phyloP scores from a whole-genome alignment of 768 basidiomycete genomes.

The Mycena rebaudengoi region DNA sequence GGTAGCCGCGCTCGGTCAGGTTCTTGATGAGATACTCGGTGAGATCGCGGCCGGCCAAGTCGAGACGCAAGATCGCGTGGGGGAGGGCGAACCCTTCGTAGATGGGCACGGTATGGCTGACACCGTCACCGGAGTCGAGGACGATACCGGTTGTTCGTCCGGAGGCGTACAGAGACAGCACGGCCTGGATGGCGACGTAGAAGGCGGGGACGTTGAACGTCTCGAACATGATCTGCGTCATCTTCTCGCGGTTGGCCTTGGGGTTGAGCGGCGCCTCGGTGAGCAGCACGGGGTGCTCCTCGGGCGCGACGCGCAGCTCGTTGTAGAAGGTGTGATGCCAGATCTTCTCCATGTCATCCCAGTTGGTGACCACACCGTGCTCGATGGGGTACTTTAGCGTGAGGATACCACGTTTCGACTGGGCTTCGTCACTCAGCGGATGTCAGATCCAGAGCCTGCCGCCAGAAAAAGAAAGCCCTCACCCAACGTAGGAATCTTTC shows the following conservation, averaged over 20 bases:
- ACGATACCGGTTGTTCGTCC: slow-evolving; percentile 78
- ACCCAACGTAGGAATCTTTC: slow-evolving; percentile 81
- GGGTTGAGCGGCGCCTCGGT: slow-evolving; percentile 78
- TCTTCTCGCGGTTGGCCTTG: slow-evolving; percentile 74
- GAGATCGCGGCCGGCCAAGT: slow-evolving; percentile 70
- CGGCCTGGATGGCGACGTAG: slow-evolving; percentile 76
- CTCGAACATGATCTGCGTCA: slow-evolving; percentile 81
- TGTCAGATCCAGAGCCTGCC: slow-evolving; percentile 25
- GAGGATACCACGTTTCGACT: slow-evolving; percentile 76
- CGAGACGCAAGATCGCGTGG: slow-evolving; percentile 72
- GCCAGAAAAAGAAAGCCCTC: slow-evolving; percentile 18
- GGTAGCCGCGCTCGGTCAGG: slow-evolving; percentile 75
- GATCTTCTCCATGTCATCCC: slow-evolving; percentile 18
- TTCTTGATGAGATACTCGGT: slow-evolving; percentile 67
- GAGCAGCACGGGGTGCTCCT: slow-evolving; percentile 75
- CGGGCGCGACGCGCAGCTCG: slow-evolving; percentile 75
- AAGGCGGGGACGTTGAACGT: slow-evolving; percentile 77
- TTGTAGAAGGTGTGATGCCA: slow-evolving; percentile 46
- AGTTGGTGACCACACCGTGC: slow-evolving; percentile 14
- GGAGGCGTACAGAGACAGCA: slow-evolving; percentile 71
- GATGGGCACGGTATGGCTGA: slow-evolving; percentile 68
- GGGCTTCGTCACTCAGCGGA: slow-evolving; percentile 70
- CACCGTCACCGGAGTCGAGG: slow-evolving; percentile 53
- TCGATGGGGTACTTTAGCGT: slow-evolving; percentile 65
- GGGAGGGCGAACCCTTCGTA: slow-evolving; percentile 76